phyloP scores from a whole-genome alignment of 495 filamentous ascomycete species.

The Podospora tetraspora region DNA sequence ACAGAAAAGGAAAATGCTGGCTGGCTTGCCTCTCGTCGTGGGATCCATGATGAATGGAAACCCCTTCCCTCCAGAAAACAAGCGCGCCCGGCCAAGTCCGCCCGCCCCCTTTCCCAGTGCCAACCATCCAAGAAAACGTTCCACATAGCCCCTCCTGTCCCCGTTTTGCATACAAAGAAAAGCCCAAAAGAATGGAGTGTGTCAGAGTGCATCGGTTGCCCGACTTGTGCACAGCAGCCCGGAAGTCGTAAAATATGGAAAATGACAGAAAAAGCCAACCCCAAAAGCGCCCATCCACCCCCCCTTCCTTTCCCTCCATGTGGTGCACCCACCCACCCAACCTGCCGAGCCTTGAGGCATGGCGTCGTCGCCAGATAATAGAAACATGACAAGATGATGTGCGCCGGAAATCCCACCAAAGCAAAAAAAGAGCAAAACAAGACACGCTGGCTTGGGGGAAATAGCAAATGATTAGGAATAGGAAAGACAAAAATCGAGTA shows the following conservation, averaged over 20 bases:
- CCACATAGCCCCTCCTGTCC: constrained; percentile 2
- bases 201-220: background rate
- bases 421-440: constrained; percentile 17
- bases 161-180: constrained; percentile 13
- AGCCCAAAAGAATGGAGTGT: constrained; percentile 10
- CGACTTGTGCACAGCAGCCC: constrained; percentile 1
- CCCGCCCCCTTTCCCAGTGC: background rate
- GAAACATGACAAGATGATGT: constrained; percentile 15
- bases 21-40: background rate
- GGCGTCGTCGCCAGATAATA: constrained; percentile 19
- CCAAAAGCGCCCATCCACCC: constrained; percentile 2
- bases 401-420: constrained; percentile 19
- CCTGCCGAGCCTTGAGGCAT: constrained; percentile 23
- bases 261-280: background rate
- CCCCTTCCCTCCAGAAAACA: background rate
- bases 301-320: background rate
- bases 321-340: constrained; percentile 3
- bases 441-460: constrained; percentile 9
- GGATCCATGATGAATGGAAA: constrained; percentile 3
- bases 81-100: background rate
- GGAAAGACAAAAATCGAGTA: constrained; percentile 13
- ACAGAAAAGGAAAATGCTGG: constrained; percentile 5
- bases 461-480: constrained; percentile 22
- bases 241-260: background rate
- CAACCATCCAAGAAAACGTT: background rate